Evolutionary conservation across 441 rosid genomes (phyloP).

Genomic region (Adansonia gregorii): DNA sequence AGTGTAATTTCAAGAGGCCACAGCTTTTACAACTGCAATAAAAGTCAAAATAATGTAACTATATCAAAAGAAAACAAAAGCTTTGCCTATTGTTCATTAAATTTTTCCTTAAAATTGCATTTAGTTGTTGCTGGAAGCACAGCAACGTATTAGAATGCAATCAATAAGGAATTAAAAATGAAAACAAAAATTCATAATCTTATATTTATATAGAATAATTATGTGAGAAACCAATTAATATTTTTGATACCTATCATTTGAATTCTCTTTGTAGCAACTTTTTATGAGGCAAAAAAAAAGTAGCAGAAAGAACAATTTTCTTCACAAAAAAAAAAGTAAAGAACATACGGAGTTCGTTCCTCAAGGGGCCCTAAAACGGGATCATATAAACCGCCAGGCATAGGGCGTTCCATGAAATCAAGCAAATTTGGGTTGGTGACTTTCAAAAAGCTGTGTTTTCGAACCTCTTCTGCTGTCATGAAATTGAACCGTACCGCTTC

Average conservation of each 20-base stretch:
- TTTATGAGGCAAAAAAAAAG: neutral
- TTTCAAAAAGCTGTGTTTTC: conserved; percentile 46
- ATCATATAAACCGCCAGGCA: conserved; percentile 56
- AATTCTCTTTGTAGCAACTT: neutral
- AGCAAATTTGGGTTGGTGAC: conserved; percentile 40
- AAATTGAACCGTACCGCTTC: conserved; percentile 49
- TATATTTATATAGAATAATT: conserved; percentile 12
- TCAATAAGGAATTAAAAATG: neutral
- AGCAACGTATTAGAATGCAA: neutral
- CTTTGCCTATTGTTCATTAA: neutral
- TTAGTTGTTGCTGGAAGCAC: neutral
- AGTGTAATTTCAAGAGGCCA: conserved; percentile 56
- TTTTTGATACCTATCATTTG: neutral
- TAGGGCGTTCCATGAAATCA: conserved; percentile 42
- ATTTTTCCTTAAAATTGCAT: neutral
- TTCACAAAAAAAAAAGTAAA: conserved; percentile 17
- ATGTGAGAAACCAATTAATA: neutral
- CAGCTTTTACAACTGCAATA: conserved; percentile 78
- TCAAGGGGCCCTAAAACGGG: conserved; percentile 46
- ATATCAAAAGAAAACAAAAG: conserved; percentile 8
- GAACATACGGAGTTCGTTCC: conserved; percentile 42
- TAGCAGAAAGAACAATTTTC: neutral
- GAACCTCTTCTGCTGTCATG: conserved; percentile 50
- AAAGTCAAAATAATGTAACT: conserved; percentile 23
- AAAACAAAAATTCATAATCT: neutral